Percentiles rank a stretch among this genome's conserved stretches.
Conservation (phyloP, 768 basidiomycete species). For the Termitomyces sp. region DNA sequence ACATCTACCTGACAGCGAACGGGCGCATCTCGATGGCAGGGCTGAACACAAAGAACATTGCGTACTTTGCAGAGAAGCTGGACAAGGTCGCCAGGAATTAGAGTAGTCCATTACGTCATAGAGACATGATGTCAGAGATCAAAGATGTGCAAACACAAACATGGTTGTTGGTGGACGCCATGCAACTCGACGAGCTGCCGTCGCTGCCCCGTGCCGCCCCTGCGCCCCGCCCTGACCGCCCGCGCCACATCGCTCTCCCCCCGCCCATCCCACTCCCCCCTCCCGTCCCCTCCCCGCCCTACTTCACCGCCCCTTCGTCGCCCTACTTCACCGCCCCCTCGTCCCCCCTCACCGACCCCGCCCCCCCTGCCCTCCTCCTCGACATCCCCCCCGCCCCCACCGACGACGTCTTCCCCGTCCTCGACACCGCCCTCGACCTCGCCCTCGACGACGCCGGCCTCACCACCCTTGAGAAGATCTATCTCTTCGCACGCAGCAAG, state of each 20-base stretch:
- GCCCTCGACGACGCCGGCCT: slow-evolving; percentile 63
- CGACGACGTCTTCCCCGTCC: slow-evolving; percentile 26
- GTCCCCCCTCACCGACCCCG: slow-evolving; percentile 27
- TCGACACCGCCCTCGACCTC: slow-evolving; percentile 36
- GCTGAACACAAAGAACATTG: slow-evolving; percentile 74
- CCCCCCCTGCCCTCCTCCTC: slow-evolving; percentile 11
- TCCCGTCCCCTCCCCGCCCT: slow-evolving; percentile 30
- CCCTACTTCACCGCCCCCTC: slow-evolving; percentile 33
- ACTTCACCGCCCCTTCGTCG: slow-evolving; percentile 44
- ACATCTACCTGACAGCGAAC: slow-evolving; percentile 82
- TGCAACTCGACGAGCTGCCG: slow-evolving; percentile 6
- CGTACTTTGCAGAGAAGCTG: slow-evolving; percentile 65
- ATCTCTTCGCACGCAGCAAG: slow-evolving; percentile 79
- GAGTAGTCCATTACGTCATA: slow-evolving; percentile 21
- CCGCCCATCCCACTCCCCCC: slow-evolving; percentile 17
- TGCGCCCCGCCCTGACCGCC: too few species aligned
- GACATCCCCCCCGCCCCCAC: slow-evolving; percentile 16
- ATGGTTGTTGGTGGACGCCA: slow-evolving; percentile 13
- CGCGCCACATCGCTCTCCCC: slow-evolving; percentile 27
- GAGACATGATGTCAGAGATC: slow-evolving; percentile 28
- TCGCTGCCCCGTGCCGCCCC: neutral
- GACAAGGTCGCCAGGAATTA: slow-evolving; percentile 50
- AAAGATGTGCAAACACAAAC: slow-evolving; percentile 12
- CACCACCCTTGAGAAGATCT: slow-evolving; percentile 85
- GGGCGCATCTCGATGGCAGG: slow-evolving; percentile 96